Evolutionary conservation across 306 rosid genomes (phyloP).

Genomic region (Quercus ilex): DNA sequence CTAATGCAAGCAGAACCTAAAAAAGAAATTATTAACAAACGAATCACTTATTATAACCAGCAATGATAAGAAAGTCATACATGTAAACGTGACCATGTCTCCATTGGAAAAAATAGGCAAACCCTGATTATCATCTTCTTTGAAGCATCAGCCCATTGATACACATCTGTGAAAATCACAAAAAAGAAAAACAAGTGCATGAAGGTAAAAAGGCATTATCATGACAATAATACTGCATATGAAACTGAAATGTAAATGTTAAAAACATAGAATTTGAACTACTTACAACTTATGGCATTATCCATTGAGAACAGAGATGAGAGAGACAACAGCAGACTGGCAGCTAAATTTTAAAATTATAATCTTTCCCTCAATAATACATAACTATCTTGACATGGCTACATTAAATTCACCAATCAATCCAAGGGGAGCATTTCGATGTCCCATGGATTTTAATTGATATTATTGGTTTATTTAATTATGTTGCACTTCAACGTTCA

Average conservation of each 20-base stretch:
- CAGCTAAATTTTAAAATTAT: not conserved
- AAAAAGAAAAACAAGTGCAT: conserved; percentile 3
- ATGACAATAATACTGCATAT: not conserved
- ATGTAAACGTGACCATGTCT: conserved; percentile 61
- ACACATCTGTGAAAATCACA: conserved; percentile 61
- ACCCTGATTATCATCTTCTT: conserved; percentile 78
- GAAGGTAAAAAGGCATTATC: not conserved
- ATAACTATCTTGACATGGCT: not conserved
- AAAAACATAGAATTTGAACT: not conserved
- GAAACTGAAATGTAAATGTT: not conserved
- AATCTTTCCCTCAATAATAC: not conserved
- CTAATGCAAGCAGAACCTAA: not conserved
- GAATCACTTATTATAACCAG: conserved; percentile 1
- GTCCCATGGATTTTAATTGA: not conserved
- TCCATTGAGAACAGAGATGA: not conserved
- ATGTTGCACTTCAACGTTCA: not conserved
- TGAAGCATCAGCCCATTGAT: conserved; percentile 75
- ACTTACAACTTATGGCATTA: not conserved
- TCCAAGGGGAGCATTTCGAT: not conserved
- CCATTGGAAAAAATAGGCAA: conserved; percentile 79
- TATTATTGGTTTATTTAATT: not conserved
- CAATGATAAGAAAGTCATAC: conserved; percentile 37
- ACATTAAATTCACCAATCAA: not conserved
- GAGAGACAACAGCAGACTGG: not conserved
- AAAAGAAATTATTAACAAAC: not conserved